Evolutionary conservation across 176 grass and related monocot species (phyloP).

Genomic region (Paspalum notatum): DNA sequence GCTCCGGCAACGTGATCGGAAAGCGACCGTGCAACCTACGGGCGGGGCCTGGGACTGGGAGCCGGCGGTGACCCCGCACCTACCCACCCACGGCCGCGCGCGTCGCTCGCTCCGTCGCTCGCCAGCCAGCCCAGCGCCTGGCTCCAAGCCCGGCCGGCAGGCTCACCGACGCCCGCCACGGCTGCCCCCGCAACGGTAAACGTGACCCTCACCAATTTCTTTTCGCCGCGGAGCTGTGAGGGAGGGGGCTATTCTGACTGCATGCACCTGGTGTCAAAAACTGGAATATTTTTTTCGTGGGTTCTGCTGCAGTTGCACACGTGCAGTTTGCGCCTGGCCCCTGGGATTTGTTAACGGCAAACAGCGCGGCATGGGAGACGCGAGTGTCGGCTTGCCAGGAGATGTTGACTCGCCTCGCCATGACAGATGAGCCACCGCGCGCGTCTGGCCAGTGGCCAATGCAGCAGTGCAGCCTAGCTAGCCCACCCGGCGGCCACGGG

Average conservation of each 20-base stretch:
- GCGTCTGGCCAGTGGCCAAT: background rate
- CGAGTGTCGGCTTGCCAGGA: conserved; percentile 20
- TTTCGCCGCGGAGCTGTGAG: too few species aligned
- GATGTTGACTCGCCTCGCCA: background rate
- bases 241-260: too few species aligned
- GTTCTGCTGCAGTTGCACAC: background rate
- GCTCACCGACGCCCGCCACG: too few species aligned
- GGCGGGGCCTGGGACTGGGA: background rate
- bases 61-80: conserved; percentile 54
- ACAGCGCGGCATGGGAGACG: background rate
- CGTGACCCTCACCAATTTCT: too few species aligned
- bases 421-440: background rate
- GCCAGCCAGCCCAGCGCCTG: too few species aligned
- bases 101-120: conserved; percentile 12
- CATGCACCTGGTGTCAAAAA: too few species aligned
- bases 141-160: too few species aligned
- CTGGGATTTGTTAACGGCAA: background rate
- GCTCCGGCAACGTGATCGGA: conserved; percentile 42
- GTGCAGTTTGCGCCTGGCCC: conserved; percentile 12
- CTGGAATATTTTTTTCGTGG: too few species aligned
- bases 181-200: too few species aligned
- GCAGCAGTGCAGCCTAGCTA: background rate
- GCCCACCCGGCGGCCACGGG: background rate
- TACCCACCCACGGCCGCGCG: conserved; percentile 11
- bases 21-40: conserved; percentile 64